Conservation (phyloP, 2,329 filamentous ascomycete species). For the Knoxdaviesia proteae region DNA sequence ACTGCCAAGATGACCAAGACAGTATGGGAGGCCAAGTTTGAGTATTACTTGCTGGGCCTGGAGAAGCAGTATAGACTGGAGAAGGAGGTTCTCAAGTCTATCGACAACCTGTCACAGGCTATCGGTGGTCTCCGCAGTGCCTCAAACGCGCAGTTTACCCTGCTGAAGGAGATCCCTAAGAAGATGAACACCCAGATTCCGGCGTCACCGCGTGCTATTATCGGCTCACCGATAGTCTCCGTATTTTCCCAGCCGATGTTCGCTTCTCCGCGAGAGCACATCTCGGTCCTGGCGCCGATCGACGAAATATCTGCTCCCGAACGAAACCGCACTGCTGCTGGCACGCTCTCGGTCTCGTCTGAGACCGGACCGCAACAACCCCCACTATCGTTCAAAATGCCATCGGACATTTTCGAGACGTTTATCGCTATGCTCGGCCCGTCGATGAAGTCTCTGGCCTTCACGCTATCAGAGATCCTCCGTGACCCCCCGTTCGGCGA, state of each 20-base stretch:
- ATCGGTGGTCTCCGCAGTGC: slow-evolving; percentile 81
- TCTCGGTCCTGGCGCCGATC: no score
- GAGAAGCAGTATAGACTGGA: slow-evolving; percentile 65
- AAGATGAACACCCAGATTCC: slow-evolving; percentile 3
- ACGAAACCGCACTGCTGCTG: slow-evolving; percentile 1
- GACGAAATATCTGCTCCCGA: no score
- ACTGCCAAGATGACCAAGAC: slow-evolving; percentile 48
- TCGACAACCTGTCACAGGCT: slow-evolving; percentile 71
- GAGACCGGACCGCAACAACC: slow-evolving; percentile 1
- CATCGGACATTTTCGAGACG: slow-evolving; percentile 73
- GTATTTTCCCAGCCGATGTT: slow-evolving; percentile 5
- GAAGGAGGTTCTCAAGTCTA: slow-evolving; percentile 58
- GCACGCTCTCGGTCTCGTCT: slow-evolving; percentile 1
- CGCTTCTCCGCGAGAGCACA: no score
- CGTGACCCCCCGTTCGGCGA: slow-evolving; percentile 67
- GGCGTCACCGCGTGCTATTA: slow-evolving; percentile 5
- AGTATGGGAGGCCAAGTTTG: slow-evolving; percentile 68
- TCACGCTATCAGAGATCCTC: slow-evolving; percentile 72
- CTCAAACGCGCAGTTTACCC: slow-evolving; percentile 68
- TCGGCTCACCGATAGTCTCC: slow-evolving; percentile 7
- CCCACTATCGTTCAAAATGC: slow-evolving; percentile 28
- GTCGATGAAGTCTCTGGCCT: slow-evolving; percentile 89
- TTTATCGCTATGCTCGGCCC: slow-evolving; percentile 82
- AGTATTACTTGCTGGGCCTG: slow-evolving; percentile 65
- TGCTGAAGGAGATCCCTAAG: slow-evolving; percentile 43